Percentiles rank a stretch among this genome's conserved stretches.
phyloP scores from a whole-genome alignment of 2,329 filamentous ascomycete species.

The Exophiala sideris region DNA sequence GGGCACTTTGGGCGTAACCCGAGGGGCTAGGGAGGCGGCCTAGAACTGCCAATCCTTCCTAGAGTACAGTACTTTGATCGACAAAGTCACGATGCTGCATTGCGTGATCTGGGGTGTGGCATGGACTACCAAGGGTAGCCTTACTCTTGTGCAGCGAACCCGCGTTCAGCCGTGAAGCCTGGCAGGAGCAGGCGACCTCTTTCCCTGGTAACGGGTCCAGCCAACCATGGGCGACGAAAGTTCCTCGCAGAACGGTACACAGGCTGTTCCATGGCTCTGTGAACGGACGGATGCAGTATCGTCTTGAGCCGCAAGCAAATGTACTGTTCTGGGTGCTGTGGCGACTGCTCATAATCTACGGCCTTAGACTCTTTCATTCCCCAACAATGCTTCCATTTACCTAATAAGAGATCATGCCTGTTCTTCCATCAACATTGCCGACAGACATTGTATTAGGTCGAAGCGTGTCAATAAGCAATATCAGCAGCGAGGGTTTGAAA shows the following conservation, averaged over 20 bases:
- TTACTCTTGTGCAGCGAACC: not conserved
- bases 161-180: not conserved
- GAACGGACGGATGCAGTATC: not conserved
- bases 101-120: not conserved
- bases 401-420: constrained; percentile 6
- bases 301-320: not conserved
- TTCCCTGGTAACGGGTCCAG: not conserved
- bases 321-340: not conserved
- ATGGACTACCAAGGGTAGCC: not conserved
- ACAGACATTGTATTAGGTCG: not conserved
- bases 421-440: not conserved
- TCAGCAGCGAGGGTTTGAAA: constrained; percentile 30
- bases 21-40: too few species aligned
- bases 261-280: not conserved
- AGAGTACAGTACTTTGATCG: not conserved
- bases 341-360: not conserved
- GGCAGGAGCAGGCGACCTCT: not conserved
- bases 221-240: not conserved
- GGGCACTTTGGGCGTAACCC: too few species aligned
- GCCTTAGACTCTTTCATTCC: not conserved
- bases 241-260: not conserved
- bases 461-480: constrained; percentile 23
- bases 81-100: not conserved
- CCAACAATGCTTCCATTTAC: not conserved
- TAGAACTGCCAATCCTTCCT: too few species aligned